A percentile compares a stretch with the other conserved stretches of the same genome.
Conservation (phyloP, 208 protist species). For the Tritrichomonas musculus region DNA sequence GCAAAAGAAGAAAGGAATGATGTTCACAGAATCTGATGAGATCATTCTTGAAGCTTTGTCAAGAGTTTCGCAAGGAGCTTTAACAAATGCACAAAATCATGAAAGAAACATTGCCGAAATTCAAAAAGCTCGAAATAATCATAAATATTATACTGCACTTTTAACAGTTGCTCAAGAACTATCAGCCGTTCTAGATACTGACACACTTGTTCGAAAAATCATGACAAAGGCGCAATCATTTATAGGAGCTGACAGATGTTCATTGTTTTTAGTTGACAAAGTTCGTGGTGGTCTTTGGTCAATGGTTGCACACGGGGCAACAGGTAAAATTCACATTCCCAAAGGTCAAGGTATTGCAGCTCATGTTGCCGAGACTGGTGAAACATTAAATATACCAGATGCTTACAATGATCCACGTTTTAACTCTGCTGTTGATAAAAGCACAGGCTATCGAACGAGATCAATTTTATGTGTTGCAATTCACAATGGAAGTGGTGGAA, state of each 20-base stretch:
- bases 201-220: not conserved
- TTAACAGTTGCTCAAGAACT: not conserved
- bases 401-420: slow-evolving; percentile 56
- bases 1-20: not conserved
- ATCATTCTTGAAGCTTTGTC: not conserved
- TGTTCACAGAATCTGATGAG: not conserved
- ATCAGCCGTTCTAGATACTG: not conserved
- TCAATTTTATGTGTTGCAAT: slow-evolving; percentile 55
- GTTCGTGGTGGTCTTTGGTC: not conserved
- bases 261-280: slow-evolving; percentile 16
- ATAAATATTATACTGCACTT: not conserved
- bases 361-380: slow-evolving; percentile 42
- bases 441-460: slow-evolving; percentile 53
- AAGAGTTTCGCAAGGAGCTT: not conserved
- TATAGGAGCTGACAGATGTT: not conserved
- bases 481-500: not conserved
- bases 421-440: slow-evolving; percentile 49
- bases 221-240: not conserved
- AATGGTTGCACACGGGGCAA: not conserved
- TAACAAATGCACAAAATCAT: not conserved
- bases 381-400: slow-evolving; percentile 52
- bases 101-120: not conserved
- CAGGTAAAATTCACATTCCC: slow-evolving; percentile 19
- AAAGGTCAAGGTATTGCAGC: slow-evolving; percentile 42
- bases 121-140: not conserved